Base-by-base conservation (phyloP, 148 eudicot species). In the Nepenthes gracilis region DNA sequence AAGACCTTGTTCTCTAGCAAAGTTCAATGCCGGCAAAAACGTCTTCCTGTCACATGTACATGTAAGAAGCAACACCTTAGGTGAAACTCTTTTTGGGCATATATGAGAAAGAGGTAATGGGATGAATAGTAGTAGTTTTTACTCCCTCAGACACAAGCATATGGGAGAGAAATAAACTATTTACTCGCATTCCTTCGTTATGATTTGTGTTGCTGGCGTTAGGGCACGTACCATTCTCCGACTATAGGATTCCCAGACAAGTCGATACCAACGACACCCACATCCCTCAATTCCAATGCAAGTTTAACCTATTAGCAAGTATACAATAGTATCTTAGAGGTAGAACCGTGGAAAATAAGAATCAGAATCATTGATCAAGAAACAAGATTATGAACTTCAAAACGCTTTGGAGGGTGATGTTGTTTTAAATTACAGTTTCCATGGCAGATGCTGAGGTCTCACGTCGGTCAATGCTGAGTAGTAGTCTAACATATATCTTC, bases 391-490 rank as follows among this genome's bases (percentile, higher is more conserved):
- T 11, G 9, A 74, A 49, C 60, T 4, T 23, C 36, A 62, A 23
- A 45, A 34, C 12, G 13, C 15, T 11, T 5, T 49, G 53, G n/a
- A 49, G 55, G 4, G 14, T 51, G 33, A 14, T 12, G 15, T 57
- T 34, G 55, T 15, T 23, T 23, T 53, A 60, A 73, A 89, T 62
- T 88, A 93, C 95, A 63, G 98, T 93, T 79, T 93, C 98, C 82
- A 88, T 84, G 57, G 96, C 96, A 80, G 96, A 76, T 67, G 71
- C 89, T 61, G 89, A 73, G 58, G 77, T 74, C 69, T 86, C 96
- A 63, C 95, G 86, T 48, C 95, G 83, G 61, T 93, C 98, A 74
- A 93, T 93, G 76, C 98, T 86, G 32, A 86, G 91, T 61, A 93
- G 89, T 69, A 93, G 80, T 69, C 95, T 80, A 53, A 88, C 96